Conservation (phyloP, 129 eudicot species). For the carrot (Daucus carota) region DNA sequence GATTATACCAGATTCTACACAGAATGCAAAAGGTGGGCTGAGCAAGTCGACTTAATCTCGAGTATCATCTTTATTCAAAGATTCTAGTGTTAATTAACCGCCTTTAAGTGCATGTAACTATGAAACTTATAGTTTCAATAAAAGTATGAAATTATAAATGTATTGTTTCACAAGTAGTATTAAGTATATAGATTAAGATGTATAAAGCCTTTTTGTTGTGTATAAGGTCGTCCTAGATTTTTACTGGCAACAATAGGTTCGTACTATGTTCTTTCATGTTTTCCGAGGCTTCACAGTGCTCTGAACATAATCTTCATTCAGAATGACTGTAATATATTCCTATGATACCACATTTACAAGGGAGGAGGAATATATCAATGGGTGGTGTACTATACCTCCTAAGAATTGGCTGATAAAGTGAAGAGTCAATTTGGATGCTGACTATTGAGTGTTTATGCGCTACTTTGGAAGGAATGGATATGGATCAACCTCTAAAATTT, state of each 20-base stretch:
- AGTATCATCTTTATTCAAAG: neutral
- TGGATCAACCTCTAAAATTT: no score
- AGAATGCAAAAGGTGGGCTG: constrained; percentile 17
- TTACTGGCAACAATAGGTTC: neutral
- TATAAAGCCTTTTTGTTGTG: neutral
- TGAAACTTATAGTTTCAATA: neutral
- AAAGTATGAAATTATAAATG: no score
- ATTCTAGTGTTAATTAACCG: neutral
- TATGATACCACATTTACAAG: no score
- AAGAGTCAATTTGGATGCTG: neutral
- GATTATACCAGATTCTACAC: constrained; percentile 13
- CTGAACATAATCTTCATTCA: neutral
- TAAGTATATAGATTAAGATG: neutral
- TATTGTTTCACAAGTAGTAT: no score
- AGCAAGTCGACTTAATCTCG: constrained; percentile 14
- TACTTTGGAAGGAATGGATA: no score
- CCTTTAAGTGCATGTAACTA: neutral
- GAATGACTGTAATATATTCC: neutral
- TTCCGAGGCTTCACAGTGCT: no score
- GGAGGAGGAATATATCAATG: neutral
- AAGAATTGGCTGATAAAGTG: neutral
- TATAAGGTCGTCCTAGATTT: neutral
- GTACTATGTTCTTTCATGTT: neutral
- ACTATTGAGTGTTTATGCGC: neutral
- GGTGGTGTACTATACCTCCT: neutral